Evolutionary conservation across 2,329 filamentous ascomycete species (phyloP).

Genomic region (Nemania diffusa): DNA sequence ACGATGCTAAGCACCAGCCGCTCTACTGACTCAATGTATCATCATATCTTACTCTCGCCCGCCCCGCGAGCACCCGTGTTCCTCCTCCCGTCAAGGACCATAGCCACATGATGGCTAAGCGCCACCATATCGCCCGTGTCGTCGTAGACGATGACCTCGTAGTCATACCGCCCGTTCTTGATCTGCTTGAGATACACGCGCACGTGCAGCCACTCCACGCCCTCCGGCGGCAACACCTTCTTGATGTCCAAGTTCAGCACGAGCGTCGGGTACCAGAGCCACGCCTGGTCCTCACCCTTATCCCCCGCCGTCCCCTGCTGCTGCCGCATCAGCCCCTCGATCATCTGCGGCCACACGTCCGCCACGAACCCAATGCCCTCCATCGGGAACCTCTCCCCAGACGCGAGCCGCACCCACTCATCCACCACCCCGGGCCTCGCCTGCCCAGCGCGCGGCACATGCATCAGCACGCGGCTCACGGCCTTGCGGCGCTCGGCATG

Average conservation of each 20-base stretch:
- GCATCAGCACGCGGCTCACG: constrained; percentile 38
- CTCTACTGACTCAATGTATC: no score
- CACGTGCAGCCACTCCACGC: constrained; percentile 74
- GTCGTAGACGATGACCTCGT: constrained; percentile 47
- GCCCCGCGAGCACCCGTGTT: constrained; percentile 41
- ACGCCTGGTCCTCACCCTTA: constrained; percentile 10
- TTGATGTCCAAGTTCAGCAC: constrained; percentile 76
- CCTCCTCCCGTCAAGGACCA: constrained; percentile 45
- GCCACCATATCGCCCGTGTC: constrained; percentile 45
- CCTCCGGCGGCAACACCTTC: constrained; percentile 71
- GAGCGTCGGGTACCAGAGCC: constrained; percentile 74
- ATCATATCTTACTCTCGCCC: constrained; percentile 39
- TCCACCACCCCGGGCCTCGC: constrained; percentile 41
- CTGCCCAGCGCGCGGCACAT: constrained; percentile 43
- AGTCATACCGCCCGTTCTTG: constrained; percentile 43
- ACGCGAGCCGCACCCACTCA: constrained; percentile 47
- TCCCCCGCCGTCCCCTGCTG: no score
- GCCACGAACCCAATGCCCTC: constrained; percentile 45
- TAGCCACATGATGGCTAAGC: constrained; percentile 48
- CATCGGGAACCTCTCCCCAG: constrained; percentile 44
- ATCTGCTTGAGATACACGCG: constrained; percentile 55
- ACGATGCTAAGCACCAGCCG: background rate
- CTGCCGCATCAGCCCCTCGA: constrained; percentile 38
- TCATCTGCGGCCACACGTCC: constrained; percentile 48
- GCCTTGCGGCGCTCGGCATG: constrained; percentile 44